Evolutionary conservation across 208 protist genomes (phyloP), one percentile per base, ranked within the genome.

Genomic region (Leishmania tarentolae): DNA sequence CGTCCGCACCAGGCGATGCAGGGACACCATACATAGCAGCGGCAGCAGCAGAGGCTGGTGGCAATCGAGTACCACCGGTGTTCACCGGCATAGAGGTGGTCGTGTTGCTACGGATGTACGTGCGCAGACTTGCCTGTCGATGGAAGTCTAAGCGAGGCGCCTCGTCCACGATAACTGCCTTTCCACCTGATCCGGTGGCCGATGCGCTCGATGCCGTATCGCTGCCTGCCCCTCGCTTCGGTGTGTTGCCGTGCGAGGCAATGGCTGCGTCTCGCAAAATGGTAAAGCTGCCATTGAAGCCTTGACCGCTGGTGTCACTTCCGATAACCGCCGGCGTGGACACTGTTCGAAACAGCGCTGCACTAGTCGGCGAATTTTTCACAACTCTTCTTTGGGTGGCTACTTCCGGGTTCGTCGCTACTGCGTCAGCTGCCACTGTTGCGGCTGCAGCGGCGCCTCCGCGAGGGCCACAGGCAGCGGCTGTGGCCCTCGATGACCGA

Each of bases 141-240:
- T 80, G 71, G 66, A 88, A 88, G 46, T 88, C 86, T 8, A 88
- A 76, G 4, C 86, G 81, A 71, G 86, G 86, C 31, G 86, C 78
- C 1, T 82, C 86, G 65, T 88, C 86, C 50, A 88, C 79, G 1
- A 73, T 74, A 37, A 47, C 65, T 11, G 28, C 42, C 24, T 75
- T 88, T 21, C 65, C 73, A 19, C 61, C 76, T 3, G 81, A 79
- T 17, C 56, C 37, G 13, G 31, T 69, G 52, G 74, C 59, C 2
- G 70, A 44, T 5, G 66, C 50, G 40, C 77, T 65, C 37, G 59
- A 40, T 28, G 75, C 66, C 11, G 31, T 50, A 53, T 50, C 57
- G 52, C 50, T 46, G 11, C 1, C 31, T 35, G 57, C 44, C 21
- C 69, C 46, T 15, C 37, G 35, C 53, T 76, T 78, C 15, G 76